phyloP scores from a whole-genome alignment of 2,329 filamentous ascomycete species.

The Monosporascus ibericus region DNA sequence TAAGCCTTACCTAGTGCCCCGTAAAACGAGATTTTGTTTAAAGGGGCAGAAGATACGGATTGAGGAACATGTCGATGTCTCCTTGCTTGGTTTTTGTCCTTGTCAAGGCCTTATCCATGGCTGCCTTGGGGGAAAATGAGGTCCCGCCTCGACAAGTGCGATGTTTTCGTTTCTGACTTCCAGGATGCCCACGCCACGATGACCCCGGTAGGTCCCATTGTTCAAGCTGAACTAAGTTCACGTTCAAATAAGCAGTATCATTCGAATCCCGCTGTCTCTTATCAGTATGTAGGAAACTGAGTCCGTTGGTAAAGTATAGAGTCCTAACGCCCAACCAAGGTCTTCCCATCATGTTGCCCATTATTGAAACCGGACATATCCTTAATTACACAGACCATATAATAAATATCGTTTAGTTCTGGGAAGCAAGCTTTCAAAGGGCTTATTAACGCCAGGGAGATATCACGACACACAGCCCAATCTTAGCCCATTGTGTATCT shows the following conservation, averaged over 20 bases:
- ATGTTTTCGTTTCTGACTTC: neutral
- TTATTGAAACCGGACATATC: neutral
- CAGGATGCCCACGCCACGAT: neutral
- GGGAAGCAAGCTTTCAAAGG: neutral
- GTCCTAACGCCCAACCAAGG: neutral
- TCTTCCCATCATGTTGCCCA: neutral
- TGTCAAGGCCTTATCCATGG: neutral
- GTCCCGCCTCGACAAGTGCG: neutral
- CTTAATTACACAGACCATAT: neutral
- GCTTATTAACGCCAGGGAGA: neutral
- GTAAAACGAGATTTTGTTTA: neutral
- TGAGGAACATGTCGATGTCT: neutral
- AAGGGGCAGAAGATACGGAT: neutral
- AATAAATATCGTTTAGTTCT: neutral
- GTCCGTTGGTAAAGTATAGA: neutral
- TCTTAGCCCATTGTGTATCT: neutral
- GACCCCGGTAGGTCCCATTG: neutral
- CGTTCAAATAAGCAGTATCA: neutral
- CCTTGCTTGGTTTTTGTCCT: neutral
- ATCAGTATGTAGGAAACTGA: neutral
- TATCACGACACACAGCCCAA: neutral
- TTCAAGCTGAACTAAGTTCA: neutral
- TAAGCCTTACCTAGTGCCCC: neutral
- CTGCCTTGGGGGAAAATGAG: neutral
- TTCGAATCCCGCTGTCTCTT: neutral